Conservation (phyloP, 306 rosid species). For the Ammopiptanthus mongolicus region DNA sequence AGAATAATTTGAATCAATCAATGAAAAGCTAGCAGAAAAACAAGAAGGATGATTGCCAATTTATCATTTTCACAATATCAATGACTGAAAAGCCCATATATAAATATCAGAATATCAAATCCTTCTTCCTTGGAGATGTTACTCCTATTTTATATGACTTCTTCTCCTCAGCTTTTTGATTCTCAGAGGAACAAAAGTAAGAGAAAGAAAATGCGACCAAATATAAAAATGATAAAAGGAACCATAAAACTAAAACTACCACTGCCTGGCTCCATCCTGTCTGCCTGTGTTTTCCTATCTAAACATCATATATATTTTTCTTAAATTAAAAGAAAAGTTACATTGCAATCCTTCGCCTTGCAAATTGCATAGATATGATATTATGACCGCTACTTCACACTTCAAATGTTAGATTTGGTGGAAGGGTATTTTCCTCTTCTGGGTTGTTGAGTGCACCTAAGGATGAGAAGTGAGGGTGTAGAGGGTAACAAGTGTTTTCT, state of each 20-base stretch:
- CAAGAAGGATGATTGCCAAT: not conserved
- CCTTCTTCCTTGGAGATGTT: not conserved
- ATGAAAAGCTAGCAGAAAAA: not conserved
- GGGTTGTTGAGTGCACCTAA: not conserved
- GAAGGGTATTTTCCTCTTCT: conserved; percentile 13
- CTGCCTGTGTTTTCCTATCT: conserved; percentile 40
- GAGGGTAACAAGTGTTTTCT: not conserved
- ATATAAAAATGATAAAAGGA: not conserved
- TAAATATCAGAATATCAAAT: not conserved
- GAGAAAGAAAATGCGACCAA: too few species aligned
- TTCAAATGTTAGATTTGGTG: not conserved
- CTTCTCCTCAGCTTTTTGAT: too few species aligned
- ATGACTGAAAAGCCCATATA: not conserved
- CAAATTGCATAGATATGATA: conserved; percentile 14
- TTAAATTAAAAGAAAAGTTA: not conserved
- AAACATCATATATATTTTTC: not conserved
- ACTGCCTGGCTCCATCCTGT: conserved; percentile 85
- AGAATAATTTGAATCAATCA: not conserved
- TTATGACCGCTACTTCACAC: not conserved
- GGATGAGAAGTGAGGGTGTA: not conserved
- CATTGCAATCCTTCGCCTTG: conserved; percentile 11
- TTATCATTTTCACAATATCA: not conserved
- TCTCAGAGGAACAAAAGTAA: too few species aligned
- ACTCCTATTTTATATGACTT: too few species aligned
- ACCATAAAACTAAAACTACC: conserved; percentile 22